Base-by-base conservation (phyloP, 2,329 filamentous ascomycete species). In the Cephalotrichum gorgonifer region DNA sequence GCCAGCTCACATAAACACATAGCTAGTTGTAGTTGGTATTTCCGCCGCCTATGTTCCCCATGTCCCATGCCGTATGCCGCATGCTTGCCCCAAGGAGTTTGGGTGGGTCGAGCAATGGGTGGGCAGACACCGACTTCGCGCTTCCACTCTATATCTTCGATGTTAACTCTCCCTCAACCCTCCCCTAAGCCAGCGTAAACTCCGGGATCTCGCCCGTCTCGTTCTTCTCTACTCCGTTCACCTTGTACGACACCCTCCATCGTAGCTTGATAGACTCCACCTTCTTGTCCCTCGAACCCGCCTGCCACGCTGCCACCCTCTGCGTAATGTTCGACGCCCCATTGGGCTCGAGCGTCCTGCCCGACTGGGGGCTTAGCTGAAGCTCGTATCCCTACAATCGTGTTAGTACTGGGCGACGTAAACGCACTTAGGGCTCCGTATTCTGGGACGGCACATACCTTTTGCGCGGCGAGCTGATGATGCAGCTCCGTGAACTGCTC, bases 381-480 rank as follows among this genome's bases (percentile, higher is more conserved):
- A 96, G 75, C 52, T 85, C 82, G 62, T 85, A 93, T 53, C 84
- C 85, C 88, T 94, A 57, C 51, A 6, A n/a, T 46, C 53, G 51
- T 53, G 50, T 33, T 58, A 52, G 58, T 51, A 44, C 50, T 17
- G 20, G 27, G 11, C 17, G n/a, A 33, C 20, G 27, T n/a, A 27
- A 31, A 22, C 41, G 14, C 6, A 47, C 5, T 38, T 8, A 46
- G 35, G 30, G 50, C 31, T 58, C 51, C 57, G 51, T 47, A 51
- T 25, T 31, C 7, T 41, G 43, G 22, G 33, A 25, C 22, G 26
- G 46, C 38, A 50, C 65, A 55, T 70, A 94, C 90, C 79, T 91
- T 97, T 52, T 91, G 93, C 27, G 96, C 91, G 3, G 93, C 93
- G 35, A 95, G 75, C 64, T 95, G 88, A 60, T 96, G 95, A 51